Percentiles rank a stretch among this genome's conserved stretches.
Conservation (phyloP, 345 rosid genomes). For the Isatis tinctoria region DNA sequence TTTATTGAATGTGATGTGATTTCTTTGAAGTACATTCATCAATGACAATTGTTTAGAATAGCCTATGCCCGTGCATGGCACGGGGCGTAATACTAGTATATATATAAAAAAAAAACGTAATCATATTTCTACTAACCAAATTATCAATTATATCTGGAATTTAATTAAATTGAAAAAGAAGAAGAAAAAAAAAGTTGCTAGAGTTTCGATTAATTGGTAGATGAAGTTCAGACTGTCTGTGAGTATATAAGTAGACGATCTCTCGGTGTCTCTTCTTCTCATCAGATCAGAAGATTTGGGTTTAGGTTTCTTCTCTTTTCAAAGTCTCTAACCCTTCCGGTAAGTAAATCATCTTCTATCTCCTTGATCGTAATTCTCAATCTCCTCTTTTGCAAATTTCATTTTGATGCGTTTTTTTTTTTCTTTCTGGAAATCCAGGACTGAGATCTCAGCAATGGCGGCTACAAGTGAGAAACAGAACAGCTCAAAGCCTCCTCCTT, state of each 20-base stretch:
- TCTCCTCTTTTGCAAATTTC: neutral
- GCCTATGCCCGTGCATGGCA: too few species aligned
- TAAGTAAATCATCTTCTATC: neutral
- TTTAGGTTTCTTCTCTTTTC: neutral
- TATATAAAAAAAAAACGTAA: too few species aligned
- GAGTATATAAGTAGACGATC: slow-evolving; percentile 29
- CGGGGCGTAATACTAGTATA: too few species aligned
- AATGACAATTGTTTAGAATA: too few species aligned
- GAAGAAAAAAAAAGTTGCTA: neutral
- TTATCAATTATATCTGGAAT: neutral
- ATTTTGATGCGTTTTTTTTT: neutral
- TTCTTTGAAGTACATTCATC: too few species aligned
- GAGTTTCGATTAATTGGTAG: neutral
- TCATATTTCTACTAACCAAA: too few species aligned
- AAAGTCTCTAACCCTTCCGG: neutral
- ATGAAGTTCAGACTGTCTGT: slow-evolving; percentile 8
- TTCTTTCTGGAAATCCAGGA: neutral
- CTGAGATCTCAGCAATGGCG: slow-evolving; percentile 61
- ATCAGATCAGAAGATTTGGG: slow-evolving; percentile 27
- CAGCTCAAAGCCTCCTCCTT: slow-evolving; percentile 69
- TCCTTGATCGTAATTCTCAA: neutral
- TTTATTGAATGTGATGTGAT: too few species aligned
- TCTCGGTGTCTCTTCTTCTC: slow-evolving; percentile 1
- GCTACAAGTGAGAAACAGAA: slow-evolving; percentile 50
- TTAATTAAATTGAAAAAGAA: neutral